Conservation (phyloP, 306 rosid species). For the Chamaecrista fasciculata region DNA sequence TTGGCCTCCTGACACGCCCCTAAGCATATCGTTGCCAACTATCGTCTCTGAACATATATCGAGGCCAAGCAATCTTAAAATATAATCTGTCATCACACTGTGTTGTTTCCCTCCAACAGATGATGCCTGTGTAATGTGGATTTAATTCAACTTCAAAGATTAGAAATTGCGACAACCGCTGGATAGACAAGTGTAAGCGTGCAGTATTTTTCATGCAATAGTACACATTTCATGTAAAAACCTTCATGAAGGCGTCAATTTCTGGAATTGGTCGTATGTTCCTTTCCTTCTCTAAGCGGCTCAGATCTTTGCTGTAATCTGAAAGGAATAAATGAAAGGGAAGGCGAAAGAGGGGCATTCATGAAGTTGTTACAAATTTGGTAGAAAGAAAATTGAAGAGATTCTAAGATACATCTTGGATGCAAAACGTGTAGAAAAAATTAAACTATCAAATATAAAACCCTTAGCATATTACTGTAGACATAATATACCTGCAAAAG, state of each 20-base stretch:
- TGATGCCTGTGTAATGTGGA: slow-evolving; percentile 59
- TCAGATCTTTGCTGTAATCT: slow-evolving; percentile 48
- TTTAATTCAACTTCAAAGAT: slow-evolving; percentile 20
- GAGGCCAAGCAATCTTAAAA: slow-evolving; percentile 80
- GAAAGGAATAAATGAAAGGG: not conserved
- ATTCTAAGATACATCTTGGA: not conserved
- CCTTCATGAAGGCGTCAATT: slow-evolving; percentile 93
- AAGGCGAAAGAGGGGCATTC: not conserved
- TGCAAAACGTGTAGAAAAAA: not conserved
- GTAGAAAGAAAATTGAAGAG: not conserved
- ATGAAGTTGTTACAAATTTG: not conserved
- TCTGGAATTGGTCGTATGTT: slow-evolving; percentile 67
- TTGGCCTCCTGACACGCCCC: slow-evolving; percentile 95
- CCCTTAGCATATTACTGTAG: not conserved
- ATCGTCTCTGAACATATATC: slow-evolving; percentile 76
- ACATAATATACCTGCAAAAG: slow-evolving; percentile 53
- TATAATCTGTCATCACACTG: slow-evolving; percentile 70
- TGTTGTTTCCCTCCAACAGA: slow-evolving; percentile 71
- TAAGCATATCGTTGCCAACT: slow-evolving; percentile 80
- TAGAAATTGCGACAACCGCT: not conserved
- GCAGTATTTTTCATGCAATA: not conserved
- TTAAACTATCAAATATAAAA: not conserved
- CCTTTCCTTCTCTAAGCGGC: slow-evolving; percentile 55
- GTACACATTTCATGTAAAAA: slow-evolving; percentile 19
- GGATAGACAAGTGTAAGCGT: not conserved